phyloP scores from a whole-genome alignment of 495 filamentous ascomycete genomes.

The Penicillium manginii region DNA sequence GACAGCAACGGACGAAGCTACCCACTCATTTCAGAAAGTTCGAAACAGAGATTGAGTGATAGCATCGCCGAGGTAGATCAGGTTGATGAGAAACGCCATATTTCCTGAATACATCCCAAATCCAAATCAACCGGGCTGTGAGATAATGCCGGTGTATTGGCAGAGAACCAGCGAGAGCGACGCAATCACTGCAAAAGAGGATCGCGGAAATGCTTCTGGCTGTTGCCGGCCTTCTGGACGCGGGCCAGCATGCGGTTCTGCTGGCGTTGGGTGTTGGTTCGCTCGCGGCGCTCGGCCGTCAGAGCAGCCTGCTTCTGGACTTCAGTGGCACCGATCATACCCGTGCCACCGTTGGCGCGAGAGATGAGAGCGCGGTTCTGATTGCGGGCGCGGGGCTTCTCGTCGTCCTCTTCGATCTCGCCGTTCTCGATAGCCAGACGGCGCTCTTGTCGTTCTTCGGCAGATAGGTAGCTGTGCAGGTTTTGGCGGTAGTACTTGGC shows the following conservation, averaged over 20 bases:
- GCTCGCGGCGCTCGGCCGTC: slow-evolving; percentile 66
- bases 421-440: slow-evolving; percentile 52
- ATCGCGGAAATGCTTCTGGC: slow-evolving; percentile 76
- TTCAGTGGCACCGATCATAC: slow-evolving; percentile 76
- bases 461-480: slow-evolving; percentile 75
- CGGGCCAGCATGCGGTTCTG: slow-evolving; percentile 63
- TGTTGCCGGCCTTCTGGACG: slow-evolving; percentile 65
- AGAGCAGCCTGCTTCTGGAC: slow-evolving; percentile 68
- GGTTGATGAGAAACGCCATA: neutral
- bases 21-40: neutral
- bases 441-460: slow-evolving; percentile 59
- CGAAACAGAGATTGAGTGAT: neutral
- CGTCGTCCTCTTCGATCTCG: slow-evolving; percentile 48
- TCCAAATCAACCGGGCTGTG: neutral
- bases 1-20: neutral
- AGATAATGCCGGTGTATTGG: neutral
- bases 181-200: slow-evolving; percentile 49
- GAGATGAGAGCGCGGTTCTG: slow-evolving; percentile 63
- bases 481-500: slow-evolving; percentile 91
- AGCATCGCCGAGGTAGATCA: neutral
- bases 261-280: slow-evolving; percentile 62
- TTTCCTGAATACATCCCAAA: neutral
- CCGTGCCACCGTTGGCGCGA: slow-evolving; percentile 71
- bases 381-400: slow-evolving; percentile 40
- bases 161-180: neutral